These are phyloP conservation scores for Eucalyptus victrix DNA, from an alignment of 345 rosid species.

Conservation along the genomic window DNA sequence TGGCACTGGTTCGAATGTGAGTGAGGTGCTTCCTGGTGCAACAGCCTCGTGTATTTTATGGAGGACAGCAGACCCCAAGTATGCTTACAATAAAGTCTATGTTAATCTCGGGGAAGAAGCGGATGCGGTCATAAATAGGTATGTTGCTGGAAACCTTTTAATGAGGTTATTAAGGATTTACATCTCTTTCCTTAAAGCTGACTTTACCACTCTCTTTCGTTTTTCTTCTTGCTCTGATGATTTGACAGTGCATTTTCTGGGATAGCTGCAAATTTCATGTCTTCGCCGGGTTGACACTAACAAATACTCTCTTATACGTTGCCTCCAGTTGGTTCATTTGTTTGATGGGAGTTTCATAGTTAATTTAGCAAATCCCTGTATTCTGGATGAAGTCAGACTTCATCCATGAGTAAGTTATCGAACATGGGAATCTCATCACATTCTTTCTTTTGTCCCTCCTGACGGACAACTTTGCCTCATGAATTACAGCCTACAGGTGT, in stretches of 20 bases:
- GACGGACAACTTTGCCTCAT: constrained; percentile 89
- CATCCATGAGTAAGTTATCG: constrained; percentile 85
- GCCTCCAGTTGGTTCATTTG: constrained; percentile 38
- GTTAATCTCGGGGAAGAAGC: constrained; percentile 88
- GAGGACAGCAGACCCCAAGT: constrained; percentile 71
- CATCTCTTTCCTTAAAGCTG: background rate
- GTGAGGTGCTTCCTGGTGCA: constrained; percentile 74
- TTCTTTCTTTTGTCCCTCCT: constrained; percentile 88
- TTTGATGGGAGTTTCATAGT: constrained; percentile 63
- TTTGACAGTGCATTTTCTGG: background rate
- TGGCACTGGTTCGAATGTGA: constrained; percentile 71
- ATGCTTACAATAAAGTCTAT: constrained; percentile 70
- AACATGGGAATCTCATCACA: constrained; percentile 86
- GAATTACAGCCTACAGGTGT: constrained; percentile 58
- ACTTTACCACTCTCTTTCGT: background rate
- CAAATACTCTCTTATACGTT: background rate
- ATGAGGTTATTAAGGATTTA: background rate
- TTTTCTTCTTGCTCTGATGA: background rate
- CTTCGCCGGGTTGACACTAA: background rate
- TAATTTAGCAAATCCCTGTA: constrained; percentile 69
- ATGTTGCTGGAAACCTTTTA: background rate
- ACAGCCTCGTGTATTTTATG: constrained; percentile 81
- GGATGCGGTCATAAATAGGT: constrained; percentile 84
- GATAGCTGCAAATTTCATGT: background rate
- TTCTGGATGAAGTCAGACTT: constrained; percentile 62